These are phyloP conservation scores for Passalora sequoiae DNA, from an alignment of 2,329 filamentous ascomycete species.

Conservation along the genomic window DNA sequence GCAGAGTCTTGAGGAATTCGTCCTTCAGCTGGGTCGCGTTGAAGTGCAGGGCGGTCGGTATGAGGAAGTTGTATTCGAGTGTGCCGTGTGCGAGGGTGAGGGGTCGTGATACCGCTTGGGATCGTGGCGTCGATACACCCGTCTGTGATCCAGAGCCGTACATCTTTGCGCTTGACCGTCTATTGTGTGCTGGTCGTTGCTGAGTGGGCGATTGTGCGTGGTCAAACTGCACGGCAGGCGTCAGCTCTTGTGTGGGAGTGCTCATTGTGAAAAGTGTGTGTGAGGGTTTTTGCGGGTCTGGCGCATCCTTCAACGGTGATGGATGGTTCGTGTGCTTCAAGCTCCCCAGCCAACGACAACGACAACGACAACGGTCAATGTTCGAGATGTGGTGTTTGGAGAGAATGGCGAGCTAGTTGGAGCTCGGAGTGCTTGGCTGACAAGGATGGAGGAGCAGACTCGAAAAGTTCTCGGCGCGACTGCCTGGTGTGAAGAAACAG, in stretches of 20 bases:
- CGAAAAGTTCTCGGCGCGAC: too few species aligned
- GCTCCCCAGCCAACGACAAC: slow-evolving; percentile 6
- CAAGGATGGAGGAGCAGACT: neutral
- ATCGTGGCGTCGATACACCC: slow-evolving; percentile 92
- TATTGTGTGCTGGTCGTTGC: slow-evolving; percentile 11
- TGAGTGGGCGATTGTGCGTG: slow-evolving; percentile 13
- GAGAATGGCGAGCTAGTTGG: neutral
- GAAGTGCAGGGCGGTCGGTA: slow-evolving; percentile 93
- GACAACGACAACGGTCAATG: neutral
- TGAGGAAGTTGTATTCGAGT: slow-evolving; percentile 91
- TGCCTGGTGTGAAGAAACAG: too few species aligned
- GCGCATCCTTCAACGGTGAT: slow-evolving; percentile 7
- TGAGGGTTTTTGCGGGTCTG: slow-evolving; percentile 3
- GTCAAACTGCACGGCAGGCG: slow-evolving; percentile 19
- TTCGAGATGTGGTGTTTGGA: neutral
- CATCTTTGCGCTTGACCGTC: slow-evolving; percentile 19
- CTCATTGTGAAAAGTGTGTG: too few species aligned
- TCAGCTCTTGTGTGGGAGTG: slow-evolving; percentile 23
- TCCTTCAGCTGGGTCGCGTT: slow-evolving; percentile 93
- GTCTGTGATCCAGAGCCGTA: slow-evolving; percentile 56
- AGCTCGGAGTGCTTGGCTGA: neutral
- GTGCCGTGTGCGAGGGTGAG: slow-evolving; percentile 87
- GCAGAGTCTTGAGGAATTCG: slow-evolving; percentile 76
- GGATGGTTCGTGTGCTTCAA: slow-evolving; percentile 4
- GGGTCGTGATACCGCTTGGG: slow-evolving; percentile 84